Base-by-base conservation (phyloP, 257 asterid genomes). In the Scutellaria galericulata region DNA sequence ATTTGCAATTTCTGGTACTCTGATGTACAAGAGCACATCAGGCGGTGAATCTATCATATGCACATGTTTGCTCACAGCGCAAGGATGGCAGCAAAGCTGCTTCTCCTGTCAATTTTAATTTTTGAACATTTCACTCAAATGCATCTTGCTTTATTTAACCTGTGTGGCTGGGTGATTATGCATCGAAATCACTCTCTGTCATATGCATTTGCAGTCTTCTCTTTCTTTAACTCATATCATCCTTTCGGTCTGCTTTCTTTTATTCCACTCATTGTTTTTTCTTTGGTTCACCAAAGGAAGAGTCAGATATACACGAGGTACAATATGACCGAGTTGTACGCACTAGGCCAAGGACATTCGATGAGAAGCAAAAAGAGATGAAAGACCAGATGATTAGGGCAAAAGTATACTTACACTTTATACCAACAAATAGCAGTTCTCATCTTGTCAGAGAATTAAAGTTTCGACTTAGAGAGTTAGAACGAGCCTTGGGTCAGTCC, bases 301-400 rank as follows among this genome's bases (percentile, higher is more conserved):
- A 77, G 70, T 75, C 81, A 31, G 83, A 41, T 52, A 46, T 70
- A 40, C 76, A 72, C 22, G 74, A 39, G 74, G 77, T 48, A 60
- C 87, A 24, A 41, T 83, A 55, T 53, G 82, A 87, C 67, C 82
- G 20, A 44, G 74, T 59, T 69, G 71, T 48, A 8, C 82, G 53
- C 56, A 63, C 78, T 44, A 81, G 50, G 77, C 39, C 83, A 35
- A 83, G 81, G 79, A 64, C 72, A 61, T 31, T 52, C 40, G 95
- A 88, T 76, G 91, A 84, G 86, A 91, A 75, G 86, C 71, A 87
- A 71, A 87, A 82, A 78, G 92, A 91, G 88, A 90, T 91, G 89
- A 90, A 84, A 82, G 98, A 92, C 79, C 97, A 87, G 83, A 76
- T 90, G 78, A 82, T 95, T 68, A 86, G 95, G 88, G 97, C 94